Evolutionary conservation across 1,139 yeast genomes (phyloP), one percentile per base, ranked within the genome.

Genomic region (Kurtzmaniella quercitrusa): DNA sequence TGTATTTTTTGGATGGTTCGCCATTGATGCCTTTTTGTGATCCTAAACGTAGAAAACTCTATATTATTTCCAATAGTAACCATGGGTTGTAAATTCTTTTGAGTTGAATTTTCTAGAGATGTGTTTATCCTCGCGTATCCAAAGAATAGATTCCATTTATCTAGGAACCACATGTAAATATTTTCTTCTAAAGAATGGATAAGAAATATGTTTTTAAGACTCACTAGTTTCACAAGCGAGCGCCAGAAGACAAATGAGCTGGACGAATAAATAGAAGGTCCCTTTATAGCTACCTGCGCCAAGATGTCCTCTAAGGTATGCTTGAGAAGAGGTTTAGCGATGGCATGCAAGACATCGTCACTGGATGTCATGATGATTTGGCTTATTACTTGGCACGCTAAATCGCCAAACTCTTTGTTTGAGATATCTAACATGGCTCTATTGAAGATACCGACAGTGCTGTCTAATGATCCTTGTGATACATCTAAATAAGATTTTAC

Each of bases 241-340:
- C 67, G 59, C 90, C 91, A 84, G 47, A 83, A 78, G 15, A 57
- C 53, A 39, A 79, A 63, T 7, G 85, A 66, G 43, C 73, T 77
- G 39, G 73, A 63, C 42, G 70, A 65, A 1, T 82, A 46, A 1
- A 46, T 31, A 1, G 59, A 55, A 0, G 93, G 91, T 0, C 91
- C 91, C 53, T 74, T 76, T 1, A 80, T 64, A 38, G 78, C 82
- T 0, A 86, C 63, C 12, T 77, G 57, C 38, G 81, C 85, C 37
- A 77, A 61, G 2, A 79, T 45, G 27, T 72, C 74, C 39, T 73
- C 75, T 21, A 80, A 57, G 50, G 75, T 78, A 34, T 68, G 74
- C 1, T 65, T 45, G 5, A 79, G 50, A 0, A 73, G 58, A 12
- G 59, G 60, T 42, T 79, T 82, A 2, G 62, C 44, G 0, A 64